These are phyloP conservation scores for Gossypium sturtianum DNA, from an alignment of 345 rosid genomes.

Conservation along the genomic window DNA sequence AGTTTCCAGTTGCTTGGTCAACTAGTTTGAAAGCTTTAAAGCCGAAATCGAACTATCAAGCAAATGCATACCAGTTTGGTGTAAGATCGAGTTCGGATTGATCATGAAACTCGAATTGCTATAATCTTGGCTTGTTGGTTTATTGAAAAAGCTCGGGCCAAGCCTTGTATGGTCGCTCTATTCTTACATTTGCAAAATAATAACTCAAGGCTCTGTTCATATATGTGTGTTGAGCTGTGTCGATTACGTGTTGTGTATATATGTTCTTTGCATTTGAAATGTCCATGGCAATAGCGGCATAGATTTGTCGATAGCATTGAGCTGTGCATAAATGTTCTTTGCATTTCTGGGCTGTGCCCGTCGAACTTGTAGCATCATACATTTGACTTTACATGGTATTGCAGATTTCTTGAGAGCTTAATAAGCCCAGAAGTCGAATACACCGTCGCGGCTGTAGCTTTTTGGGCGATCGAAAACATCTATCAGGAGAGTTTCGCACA, in stretches of 20 bases:
- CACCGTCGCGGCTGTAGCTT: slow-evolving; percentile 46
- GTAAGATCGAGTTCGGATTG: neutral
- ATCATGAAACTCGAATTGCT: neutral
- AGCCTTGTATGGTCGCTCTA: no score
- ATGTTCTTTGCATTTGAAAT: neutral
- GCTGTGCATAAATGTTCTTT: neutral
- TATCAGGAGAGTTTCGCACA: slow-evolving; percentile 78
- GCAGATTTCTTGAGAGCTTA: slow-evolving; percentile 59
- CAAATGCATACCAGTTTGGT: no score
- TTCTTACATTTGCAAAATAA: no score
- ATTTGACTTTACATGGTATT: neutral
- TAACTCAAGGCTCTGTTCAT: no score
- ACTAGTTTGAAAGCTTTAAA: neutral
- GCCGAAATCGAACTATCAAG: no score
- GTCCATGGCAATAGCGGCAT: neutral
- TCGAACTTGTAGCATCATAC: neutral
- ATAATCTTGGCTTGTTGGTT: no score
- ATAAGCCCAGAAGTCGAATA: slow-evolving; percentile 52
- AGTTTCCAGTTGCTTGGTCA: neutral
- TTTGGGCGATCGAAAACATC: slow-evolving; percentile 77
- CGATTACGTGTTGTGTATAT: neutral
- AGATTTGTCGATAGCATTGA: neutral
- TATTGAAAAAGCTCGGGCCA: no score
- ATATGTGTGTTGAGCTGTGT: no score
- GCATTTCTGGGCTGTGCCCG: neutral